These are phyloP conservation scores for Ustilago esculenta DNA, from an alignment of 1,284 basidiomycete genomes.

Conservation along the genomic window DNA sequence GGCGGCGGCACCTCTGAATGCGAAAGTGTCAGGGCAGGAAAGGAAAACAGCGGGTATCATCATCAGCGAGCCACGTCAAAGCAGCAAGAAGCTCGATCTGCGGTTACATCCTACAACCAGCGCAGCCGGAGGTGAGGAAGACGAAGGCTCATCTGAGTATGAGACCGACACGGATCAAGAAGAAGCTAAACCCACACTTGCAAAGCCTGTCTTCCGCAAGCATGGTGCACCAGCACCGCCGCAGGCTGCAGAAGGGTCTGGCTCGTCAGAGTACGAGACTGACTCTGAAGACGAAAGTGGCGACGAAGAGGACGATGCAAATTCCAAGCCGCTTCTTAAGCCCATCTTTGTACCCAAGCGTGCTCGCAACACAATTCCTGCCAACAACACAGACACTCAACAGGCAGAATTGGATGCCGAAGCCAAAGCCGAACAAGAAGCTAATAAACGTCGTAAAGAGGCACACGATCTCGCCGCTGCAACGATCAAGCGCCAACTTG, in stretches of 20 bases:
- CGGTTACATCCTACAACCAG: conserved; percentile 4
- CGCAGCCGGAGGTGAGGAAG: background rate
- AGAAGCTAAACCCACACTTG: conserved; percentile 13
- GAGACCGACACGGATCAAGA: conserved; percentile 71
- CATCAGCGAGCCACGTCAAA: conserved; percentile 7
- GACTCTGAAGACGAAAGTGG: conserved; percentile 70
- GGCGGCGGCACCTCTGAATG: conserved; percentile 5
- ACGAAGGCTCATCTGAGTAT: conserved; percentile 68
- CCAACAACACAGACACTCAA: conserved; percentile 8
- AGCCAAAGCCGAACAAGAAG: conserved; percentile 77
- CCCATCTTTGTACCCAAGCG: conserved; percentile 92
- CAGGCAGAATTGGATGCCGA: conserved; percentile 70
- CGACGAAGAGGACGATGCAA: conserved; percentile 70
- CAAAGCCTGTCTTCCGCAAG: conserved; percentile 43
- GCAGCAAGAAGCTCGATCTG: conserved; percentile 36
- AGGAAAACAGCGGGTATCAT: conserved; percentile 21
- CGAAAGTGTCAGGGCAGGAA: too few relatives aligned
- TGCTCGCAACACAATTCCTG: conserved; percentile 60
- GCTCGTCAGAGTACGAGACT: conserved; percentile 70
- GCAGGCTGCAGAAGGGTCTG: background rate
- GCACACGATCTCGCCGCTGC: conserved; percentile 87
- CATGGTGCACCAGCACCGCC: conserved; percentile 14
- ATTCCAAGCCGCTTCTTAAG: conserved; percentile 74
- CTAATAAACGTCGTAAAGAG: conserved; percentile 75
- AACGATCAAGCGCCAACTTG: conserved; percentile 82